Conservation (phyloP, 805 yeast species). For the Lipomyces starkeyi region DNA sequence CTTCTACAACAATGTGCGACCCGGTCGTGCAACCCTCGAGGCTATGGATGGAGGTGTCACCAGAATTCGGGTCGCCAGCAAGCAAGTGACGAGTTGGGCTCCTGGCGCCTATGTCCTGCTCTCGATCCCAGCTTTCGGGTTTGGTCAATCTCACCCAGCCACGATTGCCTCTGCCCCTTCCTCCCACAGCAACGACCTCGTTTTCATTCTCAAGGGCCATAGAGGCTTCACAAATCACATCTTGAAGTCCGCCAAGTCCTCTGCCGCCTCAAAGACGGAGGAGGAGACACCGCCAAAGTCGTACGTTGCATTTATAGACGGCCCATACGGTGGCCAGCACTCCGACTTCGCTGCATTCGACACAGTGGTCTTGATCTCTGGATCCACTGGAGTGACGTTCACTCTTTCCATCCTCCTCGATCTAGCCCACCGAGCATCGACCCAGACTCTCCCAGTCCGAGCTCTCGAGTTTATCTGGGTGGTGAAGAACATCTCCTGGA, state of each 20-base stretch:
- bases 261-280: too few relatives aligned
- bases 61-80: not conserved
- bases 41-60: conserved; percentile 7
- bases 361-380: conserved; percentile 48
- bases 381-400: conserved; percentile 56
- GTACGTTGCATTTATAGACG: conserved; percentile 47
- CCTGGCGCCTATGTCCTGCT: conserved; percentile 37
- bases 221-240: conserved; percentile 2
- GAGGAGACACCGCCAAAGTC: not conserved
- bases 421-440: conserved; percentile 14
- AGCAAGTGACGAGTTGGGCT: conserved; percentile 14
- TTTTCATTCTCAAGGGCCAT: conserved; percentile 47
- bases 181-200: conserved; percentile 46
- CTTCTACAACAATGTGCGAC: conserved; percentile 4
- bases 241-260: conserved; percentile 8
- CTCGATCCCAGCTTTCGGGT: conserved; percentile 27
- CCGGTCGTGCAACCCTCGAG: conserved; percentile 4
- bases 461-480: conserved; percentile 18
- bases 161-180: conserved; percentile 51
- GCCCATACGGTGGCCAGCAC: conserved; percentile 55
- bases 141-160: conserved; percentile 33
- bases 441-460: conserved; percentile 5
- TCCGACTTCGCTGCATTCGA: conserved; percentile 55
- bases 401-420: conserved; percentile 48
- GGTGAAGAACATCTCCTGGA: not conserved